Base-by-base conservation (phyloP, 768 basidiomycete species). In the Boletus bicolor region DNA sequence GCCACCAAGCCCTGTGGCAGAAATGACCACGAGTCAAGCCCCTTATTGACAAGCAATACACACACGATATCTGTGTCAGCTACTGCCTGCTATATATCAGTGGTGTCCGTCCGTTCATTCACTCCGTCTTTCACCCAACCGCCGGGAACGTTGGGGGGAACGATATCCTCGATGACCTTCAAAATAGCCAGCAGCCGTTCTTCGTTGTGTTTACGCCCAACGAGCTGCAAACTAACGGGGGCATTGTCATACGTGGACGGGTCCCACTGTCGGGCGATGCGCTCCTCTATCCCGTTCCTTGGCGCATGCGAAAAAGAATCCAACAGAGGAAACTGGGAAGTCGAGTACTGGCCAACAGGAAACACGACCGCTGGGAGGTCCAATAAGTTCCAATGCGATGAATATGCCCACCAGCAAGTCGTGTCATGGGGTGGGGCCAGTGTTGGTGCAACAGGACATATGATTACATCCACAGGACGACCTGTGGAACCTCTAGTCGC, bases 381-480 rank as follows among this genome's bases (percentile, higher is more conserved):
- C 57, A 76, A 59, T 51, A 82, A 59, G 61, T 82, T 82, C 79
- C 80, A 81, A 59, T 82, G 76, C 2, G 77, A 76, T 7, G 76
- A 77, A 61, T 81, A 81, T 7, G 73, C 72, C 77, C 79, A 78
- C 75, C 77, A 80, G n/a, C 73, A 68, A 12, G 75, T 77, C 5
- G 73, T 74, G 56, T 77, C 75, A 51, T 80, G 80, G 8, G 76
- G 79, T 7, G 78, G 74, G 30, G 81, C 79, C 5, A 80, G 64
- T 24, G 76, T 78, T 2, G 80, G 74, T 34, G 77, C 74, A 41
- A 73, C 72, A 15, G 81, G 80, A 56, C 73, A 72, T 11, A 82
- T 72, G 53, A 82, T 72, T 17, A 69, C 78, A 54, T 82, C 81
- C 42, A 82, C 74, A 19, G 73, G 71, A 47, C 79, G 71, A 17